Evolutionary conservation across 768 basidiomycete genomes (phyloP), one percentile per base, ranked within the genome.

Genomic region (Boletus huronensis): DNA sequence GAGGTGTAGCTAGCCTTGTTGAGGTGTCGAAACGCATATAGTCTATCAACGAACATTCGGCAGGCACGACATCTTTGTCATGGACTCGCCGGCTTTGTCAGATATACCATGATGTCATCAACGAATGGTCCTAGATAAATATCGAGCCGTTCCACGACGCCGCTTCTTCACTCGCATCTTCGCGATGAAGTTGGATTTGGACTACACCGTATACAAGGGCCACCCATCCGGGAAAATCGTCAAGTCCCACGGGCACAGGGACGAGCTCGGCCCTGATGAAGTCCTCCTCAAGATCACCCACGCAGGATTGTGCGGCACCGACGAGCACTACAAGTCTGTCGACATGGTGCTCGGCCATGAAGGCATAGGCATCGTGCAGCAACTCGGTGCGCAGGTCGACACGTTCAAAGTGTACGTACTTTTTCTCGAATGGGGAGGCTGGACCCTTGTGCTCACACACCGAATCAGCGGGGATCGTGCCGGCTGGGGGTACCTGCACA

Each of bases 311-410:
- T 75, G 74, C 21, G 74, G 72, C 41, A 76, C 75, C 0, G 75
- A 77, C 58, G 62, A 68, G 36, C 75, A 74, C 45, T 69, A 61
- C 55, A 66, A 61, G 54, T 14, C 48, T 11, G 45, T 25, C 6
- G 72, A 72, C 45, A 72, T 72, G 58, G 74, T 74, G 11, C 71
- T 76, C 34, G 72, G 75, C 6, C 75, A 76, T 43, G 75, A 76
- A 59, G 75, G 75, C 7, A 52, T 73, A 1, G 75, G 69, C 5
- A 13, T 72, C 25, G 67, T 76, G 29, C 57, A 74, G 35, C 50
- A 65, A 31, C 56, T 75, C 43, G 74, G 75, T 1, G 29, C 53
- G 2, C 49, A 54, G 17, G 75, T 75, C 25, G 19, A 55, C 41
- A 21, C 47, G 9, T 76, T 76, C 67, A 70, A 71, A 59, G 58